Evolutionary conservation across 306 rosid genomes (phyloP).

Genomic region (Cucumis sativus): DNA sequence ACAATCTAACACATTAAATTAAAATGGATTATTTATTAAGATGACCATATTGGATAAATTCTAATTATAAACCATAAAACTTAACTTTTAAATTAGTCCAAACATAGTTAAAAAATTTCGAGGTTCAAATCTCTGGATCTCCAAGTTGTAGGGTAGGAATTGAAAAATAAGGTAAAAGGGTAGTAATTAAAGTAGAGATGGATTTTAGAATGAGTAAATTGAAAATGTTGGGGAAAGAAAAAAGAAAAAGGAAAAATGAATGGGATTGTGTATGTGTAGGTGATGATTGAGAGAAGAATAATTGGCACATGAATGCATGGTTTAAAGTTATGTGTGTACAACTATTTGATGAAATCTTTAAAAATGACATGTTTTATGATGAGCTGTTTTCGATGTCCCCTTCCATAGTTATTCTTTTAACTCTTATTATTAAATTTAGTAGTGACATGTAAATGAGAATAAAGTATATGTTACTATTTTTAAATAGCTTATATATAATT

Average conservation of each 20-base stretch:
- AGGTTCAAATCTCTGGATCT: too few species aligned
- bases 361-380: not conserved
- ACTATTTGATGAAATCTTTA: not conserved
- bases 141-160: too few species aligned
- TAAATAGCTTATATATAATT: not conserved
- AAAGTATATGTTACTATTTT: not conserved
- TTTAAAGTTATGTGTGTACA: not conserved
- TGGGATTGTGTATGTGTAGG: not conserved
- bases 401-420: not conserved
- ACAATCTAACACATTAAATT: too few species aligned
- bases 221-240: too few species aligned
- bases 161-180: too few species aligned
- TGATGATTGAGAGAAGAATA: not conserved
- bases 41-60: too few species aligned
- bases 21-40: too few species aligned
- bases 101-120: too few species aligned
- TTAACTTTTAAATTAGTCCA: too few species aligned
- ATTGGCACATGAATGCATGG: not conserved
- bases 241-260: not conserved
- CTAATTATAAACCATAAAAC: too few species aligned
- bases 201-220: too few species aligned
- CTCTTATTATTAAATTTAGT: not conserved
- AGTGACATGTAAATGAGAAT: not conserved
- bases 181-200: too few species aligned
- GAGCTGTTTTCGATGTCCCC: constrained; percentile 2